A percentile compares a stretch with the other conserved stretches of the same genome.
Evolutionary conservation across 768 basidiomycete species (phyloP).

Genomic region (Mrakia frigida): DNA sequence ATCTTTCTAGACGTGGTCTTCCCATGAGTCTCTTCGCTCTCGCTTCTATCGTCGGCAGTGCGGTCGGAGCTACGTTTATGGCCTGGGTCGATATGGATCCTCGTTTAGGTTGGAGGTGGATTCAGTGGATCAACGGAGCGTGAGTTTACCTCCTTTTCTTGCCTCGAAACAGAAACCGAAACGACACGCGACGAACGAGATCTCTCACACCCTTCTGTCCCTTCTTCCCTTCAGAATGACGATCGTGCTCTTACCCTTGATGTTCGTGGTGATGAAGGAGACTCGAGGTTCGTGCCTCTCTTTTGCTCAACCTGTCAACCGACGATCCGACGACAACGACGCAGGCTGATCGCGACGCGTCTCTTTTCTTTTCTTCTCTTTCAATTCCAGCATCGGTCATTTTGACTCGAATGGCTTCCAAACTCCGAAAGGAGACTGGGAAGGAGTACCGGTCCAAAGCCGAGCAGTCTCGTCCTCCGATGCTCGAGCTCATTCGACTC

Average conservation of each 20-base stretch:
- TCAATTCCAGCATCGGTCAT: slow-evolving; percentile 54
- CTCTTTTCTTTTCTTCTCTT: not conserved
- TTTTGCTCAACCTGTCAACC: not conserved
- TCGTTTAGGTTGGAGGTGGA: slow-evolving; percentile 67
- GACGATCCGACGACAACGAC: not conserved
- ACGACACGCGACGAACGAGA: too few relatives aligned
- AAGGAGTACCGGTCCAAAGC: slow-evolving; percentile 59
- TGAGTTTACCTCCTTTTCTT: too few relatives aligned
- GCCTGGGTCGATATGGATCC: slow-evolving; percentile 56
- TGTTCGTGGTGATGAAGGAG: slow-evolving; percentile 61
- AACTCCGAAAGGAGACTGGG: slow-evolving; percentile 61
- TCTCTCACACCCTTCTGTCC: too few relatives aligned
- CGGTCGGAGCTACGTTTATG: slow-evolving; percentile 59
- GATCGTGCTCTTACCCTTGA: slow-evolving; percentile 48
- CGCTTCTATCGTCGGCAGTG: slow-evolving; percentile 58
- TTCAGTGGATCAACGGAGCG: slow-evolving; percentile 60
- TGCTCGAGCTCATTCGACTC: slow-evolving; percentile 60
- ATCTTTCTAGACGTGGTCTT: slow-evolving; percentile 49
- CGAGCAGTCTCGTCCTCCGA: slow-evolving; percentile 58
- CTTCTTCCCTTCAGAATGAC: not conserved
- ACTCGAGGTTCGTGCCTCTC: slow-evolving; percentile 51
- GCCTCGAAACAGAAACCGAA: too few relatives aligned
- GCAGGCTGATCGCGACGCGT: not conserved
- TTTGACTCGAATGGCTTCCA: slow-evolving; percentile 59
- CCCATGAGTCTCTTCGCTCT: slow-evolving; percentile 72